These are phyloP conservation scores for Colletotrichum liaoningense DNA, from an alignment of 2,329 filamentous ascomycete genomes.

Conservation along the genomic window DNA sequence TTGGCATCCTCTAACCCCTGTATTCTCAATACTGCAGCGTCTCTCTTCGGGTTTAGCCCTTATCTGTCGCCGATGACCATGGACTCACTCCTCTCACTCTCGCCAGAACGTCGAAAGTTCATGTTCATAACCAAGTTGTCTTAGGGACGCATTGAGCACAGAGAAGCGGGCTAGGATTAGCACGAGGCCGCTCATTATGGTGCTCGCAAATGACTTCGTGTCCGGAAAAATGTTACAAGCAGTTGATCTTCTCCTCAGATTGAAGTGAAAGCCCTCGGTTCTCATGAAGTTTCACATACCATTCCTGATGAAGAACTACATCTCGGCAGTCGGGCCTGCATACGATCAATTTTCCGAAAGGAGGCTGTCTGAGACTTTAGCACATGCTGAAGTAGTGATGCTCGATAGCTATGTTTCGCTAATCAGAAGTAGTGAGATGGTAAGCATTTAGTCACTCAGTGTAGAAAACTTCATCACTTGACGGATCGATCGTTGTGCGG, in stretches of 20 bases:
- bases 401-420: background rate
- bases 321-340: background rate
- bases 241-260: conserved; percentile 9
- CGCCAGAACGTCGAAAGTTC: background rate
- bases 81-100: background rate
- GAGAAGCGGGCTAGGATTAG: no score
- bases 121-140: no score
- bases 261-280: background rate
- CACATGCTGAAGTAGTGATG: background rate
- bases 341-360: background rate
- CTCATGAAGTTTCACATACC: background rate
- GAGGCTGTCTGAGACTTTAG: background rate
- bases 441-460: background rate
- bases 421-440: background rate
- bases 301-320: background rate
- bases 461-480: background rate
- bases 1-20: background rate
- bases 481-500: background rate
- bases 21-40: background rate
- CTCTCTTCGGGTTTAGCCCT: background rate
- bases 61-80: background rate
- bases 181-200: background rate
- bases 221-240: background rate
- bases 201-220: background rate
- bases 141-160: background rate